phyloP scores from a whole-genome alignment of 2,329 filamentous ascomycete species.

The Bipolaris victoriae region DNA sequence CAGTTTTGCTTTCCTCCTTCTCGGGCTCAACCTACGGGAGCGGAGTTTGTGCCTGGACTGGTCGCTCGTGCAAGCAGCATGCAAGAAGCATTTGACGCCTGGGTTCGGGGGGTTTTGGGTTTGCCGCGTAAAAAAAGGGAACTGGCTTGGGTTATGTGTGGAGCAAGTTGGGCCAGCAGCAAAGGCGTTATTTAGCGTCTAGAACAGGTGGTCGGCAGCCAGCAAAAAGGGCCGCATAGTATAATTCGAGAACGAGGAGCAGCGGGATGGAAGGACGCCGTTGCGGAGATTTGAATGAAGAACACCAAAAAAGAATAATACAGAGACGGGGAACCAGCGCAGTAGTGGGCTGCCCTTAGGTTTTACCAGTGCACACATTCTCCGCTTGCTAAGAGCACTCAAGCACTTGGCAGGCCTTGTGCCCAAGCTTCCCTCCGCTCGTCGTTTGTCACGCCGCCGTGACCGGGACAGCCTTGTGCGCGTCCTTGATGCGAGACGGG shows the following conservation, averaged over 20 bases:
- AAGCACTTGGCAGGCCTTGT: constrained; percentile 13
- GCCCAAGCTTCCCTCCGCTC: constrained; percentile 9
- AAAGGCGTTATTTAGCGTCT: background rate
- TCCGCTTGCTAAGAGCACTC: constrained; percentile 17
- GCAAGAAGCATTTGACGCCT: background rate
- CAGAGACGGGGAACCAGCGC: background rate
- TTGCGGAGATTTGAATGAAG: background rate
- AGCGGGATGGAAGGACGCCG: too few species aligned
- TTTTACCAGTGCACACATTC: constrained; percentile 13
- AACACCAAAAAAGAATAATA: background rate
- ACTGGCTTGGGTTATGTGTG: background rate
- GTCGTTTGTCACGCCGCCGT: constrained; percentile 1
- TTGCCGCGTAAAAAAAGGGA: background rate
- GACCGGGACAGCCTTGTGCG: background rate
- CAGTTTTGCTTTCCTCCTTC: background rate
- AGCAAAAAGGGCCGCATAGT: background rate
- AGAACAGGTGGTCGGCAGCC: background rate
- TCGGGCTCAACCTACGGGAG: background rate
- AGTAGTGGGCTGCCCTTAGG: background rate
- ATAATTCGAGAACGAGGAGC: background rate
- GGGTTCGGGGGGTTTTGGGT: too few species aligned
- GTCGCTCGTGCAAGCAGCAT: background rate
- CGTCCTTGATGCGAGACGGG: background rate
- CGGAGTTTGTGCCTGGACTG: background rate
- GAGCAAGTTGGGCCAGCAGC: background rate